These are phyloP conservation scores for Solanum arcanum DNA, from an alignment of 257 asterid species.

Conservation along the genomic window DNA sequence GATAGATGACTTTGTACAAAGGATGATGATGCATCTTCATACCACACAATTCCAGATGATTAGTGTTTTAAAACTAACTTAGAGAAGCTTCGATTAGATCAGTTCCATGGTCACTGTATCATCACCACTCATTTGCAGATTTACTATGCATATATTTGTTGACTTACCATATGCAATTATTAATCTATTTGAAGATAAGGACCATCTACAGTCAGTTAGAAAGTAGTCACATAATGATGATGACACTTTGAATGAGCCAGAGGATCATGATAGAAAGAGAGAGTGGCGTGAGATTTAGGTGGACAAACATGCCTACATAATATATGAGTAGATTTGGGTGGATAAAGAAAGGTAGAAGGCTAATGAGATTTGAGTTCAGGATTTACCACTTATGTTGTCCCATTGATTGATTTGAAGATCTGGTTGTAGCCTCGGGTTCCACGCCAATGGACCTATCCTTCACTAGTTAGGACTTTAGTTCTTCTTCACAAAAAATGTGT, in stretches of 20 bases:
- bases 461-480: too few species aligned
- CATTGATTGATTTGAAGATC: not conserved
- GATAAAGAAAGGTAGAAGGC: fast-evolving
- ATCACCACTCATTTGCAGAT: not conserved
- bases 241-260: too few species aligned
- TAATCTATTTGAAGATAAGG: not conserved
- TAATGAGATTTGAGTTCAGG: too few species aligned
- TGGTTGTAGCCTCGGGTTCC: not conserved
- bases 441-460: not conserved
- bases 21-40: not conserved
- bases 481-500: too few species aligned
- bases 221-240: not conserved
- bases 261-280: not conserved
- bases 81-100: not conserved
- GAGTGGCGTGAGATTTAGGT: too few species aligned
- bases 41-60: not conserved
- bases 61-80: not conserved
- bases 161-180: not conserved
- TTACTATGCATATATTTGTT: not conserved
- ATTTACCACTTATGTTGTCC: too few species aligned
- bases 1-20: too few species aligned
- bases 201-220: not conserved
- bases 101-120: too few species aligned
- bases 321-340: not conserved
- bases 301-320: too few species aligned